Base-by-base conservation (phyloP, 1,139 yeast genomes). In the Zygosaccharomyces sapae region DNA sequence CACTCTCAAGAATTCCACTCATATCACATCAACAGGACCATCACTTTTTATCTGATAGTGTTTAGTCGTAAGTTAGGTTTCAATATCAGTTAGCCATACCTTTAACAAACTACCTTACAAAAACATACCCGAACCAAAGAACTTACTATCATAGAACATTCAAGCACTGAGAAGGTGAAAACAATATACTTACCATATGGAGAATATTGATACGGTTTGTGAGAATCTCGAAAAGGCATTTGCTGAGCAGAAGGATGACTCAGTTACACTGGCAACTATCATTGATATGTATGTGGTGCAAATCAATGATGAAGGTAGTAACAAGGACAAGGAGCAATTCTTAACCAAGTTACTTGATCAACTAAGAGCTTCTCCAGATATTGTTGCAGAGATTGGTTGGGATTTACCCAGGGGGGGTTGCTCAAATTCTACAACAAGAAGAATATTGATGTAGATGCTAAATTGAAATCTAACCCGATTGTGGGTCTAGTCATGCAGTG, bases 361-460 rank as follows among this genome's bases (percentile, higher is more conserved):
- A 24, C 30, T 61, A 6, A 48, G 49, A 13, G 41, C 44, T 3
- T 36, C 55, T 31, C 50, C 54, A 5, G 50, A 52, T 1, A 43
- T 55, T 31, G 52, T 53, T 2, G 48, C 48, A 5, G 86, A 83
- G 56, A 79, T 87, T 51, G 95, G 95, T 2, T 89, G 97, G 97
- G 96, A 89, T 65, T 63, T 89, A 30, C 96, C 96, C 0, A 74
- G n/a, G n/a, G 72, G 30, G 66, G 86, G 44, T 57, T 89, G 13
- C 62, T 87, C 41, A 67, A 69, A 5, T 80, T 71, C 41, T 37
- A 51, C n/a, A 56, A 48, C 44, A 50, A 52, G 8, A 58, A 51
- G 38, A 56, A 58, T 30, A 62, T 70, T 29, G 47, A 52, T 9
- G 50, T 43, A 1, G 24, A 55, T 24, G 38, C 39, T 13, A 49